A percentile compares a stretch with the other conserved stretches of the same genome.
phyloP scores from a whole-genome alignment of 352 stramenopile species.

The Pythium myriotylum region DNA sequence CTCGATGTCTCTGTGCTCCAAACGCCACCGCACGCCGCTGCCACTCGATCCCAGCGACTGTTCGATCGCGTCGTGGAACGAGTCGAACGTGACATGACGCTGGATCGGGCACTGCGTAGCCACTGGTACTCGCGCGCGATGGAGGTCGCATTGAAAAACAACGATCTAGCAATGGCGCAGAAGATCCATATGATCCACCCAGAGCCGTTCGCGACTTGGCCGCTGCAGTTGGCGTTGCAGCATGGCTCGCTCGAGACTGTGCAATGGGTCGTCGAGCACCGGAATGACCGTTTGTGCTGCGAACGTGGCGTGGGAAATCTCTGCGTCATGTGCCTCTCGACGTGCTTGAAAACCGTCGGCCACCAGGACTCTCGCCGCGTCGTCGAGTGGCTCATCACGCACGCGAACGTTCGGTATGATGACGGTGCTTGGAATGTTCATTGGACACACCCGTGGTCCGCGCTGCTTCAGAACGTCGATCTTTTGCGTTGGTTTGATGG shows the following conservation, averaged over 20 bases:
- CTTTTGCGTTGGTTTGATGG: too few species aligned
- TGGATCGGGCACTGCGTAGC: too few species aligned
- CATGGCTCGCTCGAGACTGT: background rate
- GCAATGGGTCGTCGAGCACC: background rate
- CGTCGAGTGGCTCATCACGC: background rate
- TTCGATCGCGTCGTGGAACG: too few species aligned
- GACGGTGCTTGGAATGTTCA: background rate
- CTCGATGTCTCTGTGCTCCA: background rate
- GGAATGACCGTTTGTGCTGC: constrained; percentile 3
- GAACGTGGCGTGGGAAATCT: background rate
- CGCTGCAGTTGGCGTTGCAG: constrained; percentile 1
- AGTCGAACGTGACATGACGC: too few species aligned
- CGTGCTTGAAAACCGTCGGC: background rate
- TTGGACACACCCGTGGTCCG: background rate
- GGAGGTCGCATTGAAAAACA: background rate
- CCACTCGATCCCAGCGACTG: too few species aligned
- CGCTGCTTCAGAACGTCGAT: background rate
- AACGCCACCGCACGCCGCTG: too few species aligned
- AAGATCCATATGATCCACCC: background rate
- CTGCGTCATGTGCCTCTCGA: background rate
- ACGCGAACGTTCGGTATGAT: background rate
- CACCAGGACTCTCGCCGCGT: background rate
- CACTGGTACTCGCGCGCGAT: background rate
- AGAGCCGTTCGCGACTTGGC: background rate
- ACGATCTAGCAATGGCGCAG: background rate